Base-by-base conservation (phyloP, 2,329 filamentous ascomycete genomes). In the Aspergillus oerlinghausenensis region DNA sequence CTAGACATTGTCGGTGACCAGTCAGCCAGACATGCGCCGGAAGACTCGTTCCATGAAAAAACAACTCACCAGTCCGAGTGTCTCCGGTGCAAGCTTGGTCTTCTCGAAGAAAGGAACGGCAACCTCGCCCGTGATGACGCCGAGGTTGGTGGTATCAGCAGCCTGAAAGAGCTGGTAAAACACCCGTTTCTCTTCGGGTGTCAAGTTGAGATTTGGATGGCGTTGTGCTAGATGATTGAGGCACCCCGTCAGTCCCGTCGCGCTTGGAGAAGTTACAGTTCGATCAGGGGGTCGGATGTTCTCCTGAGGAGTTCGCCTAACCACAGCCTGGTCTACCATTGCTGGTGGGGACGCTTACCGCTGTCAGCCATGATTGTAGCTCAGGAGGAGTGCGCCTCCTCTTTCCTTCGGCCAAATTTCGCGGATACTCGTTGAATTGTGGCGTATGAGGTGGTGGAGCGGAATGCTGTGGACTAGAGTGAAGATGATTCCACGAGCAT, bases 51-150 rank as follows among this genome's bases (percentile, higher is more conserved):
- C 29, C 40, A 38, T 25, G 52, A 45, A n/a, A n/a, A 51, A n/a
- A 54, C 29, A 49, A 80, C 85, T 65, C 77, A 93, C 90, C 84
- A 96, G 88, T 75, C 93, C 94, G 58, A 99, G 82, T 50, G 94
- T 82, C 60, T 90, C 86, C 54, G 92, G 90, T 60, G 93, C 86
- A 50, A 99, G 82, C 65, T 89, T 88, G 49, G 94, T 97, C 81
- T 94, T 94, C 76, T 97, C 92, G 72, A 99, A 99, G 80, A 99
- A 97, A 73, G 92, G 90, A 73, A 99, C 92, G 57, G 94, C 94
- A 60, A 95, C 84, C 76, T 99, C 94, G 75, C 94, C 94, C 19
- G 94, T 97, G 35, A 99, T 90, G 62, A 97, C 92, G 55, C 92
- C 92, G 56, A 96, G 88, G 71, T 85, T 89, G 67, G 97, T 94